phyloP scores from a whole-genome alignment of 306 rosid species.

The Urtica urens region DNA sequence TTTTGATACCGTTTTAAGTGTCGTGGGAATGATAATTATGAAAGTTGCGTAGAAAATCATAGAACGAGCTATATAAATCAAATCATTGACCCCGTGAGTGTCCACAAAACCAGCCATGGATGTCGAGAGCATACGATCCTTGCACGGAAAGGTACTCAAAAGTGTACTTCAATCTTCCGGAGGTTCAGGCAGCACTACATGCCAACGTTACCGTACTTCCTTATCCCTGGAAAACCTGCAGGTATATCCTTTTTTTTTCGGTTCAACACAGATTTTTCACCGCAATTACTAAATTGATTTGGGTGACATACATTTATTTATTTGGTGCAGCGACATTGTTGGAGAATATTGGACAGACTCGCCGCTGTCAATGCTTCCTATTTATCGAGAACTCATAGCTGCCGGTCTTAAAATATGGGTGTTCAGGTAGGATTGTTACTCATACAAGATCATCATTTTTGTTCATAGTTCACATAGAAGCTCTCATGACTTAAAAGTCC shows the following conservation, averaged over 20 bases:
- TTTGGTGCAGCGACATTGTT: constrained; percentile 45
- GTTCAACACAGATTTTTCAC: constrained; percentile 5
- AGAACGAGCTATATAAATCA: too few relatives aligned
- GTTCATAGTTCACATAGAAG: constrained; percentile 2
- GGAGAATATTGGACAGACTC: constrained; percentile 85
- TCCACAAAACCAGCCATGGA: constrained; percentile 86
- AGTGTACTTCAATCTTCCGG: constrained; percentile 74
- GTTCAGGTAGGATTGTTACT: constrained; percentile 45
- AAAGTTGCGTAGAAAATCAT: too few relatives aligned
- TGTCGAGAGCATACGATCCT: constrained; percentile 90
- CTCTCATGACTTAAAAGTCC: too few relatives aligned
- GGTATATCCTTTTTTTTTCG: constrained; percentile 26
- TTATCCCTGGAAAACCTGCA: constrained; percentile 83
- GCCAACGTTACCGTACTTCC: constrained; percentile 72
- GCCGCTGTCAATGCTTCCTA: constrained; percentile 87
- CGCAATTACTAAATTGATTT: background rate
- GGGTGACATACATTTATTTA: background rate
- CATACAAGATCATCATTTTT: background rate
- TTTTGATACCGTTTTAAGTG: too few relatives aligned
- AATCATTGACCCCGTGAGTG: too few relatives aligned
- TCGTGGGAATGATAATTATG: too few relatives aligned
- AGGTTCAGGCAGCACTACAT: constrained; percentile 85
- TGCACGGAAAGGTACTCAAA: constrained; percentile 77
- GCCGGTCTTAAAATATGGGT: constrained; percentile 79
- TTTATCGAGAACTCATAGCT: constrained; percentile 65